phyloP scores from a whole-genome alignment of 2,329 filamentous ascomycete species.

The Colletotrichum tabaci region DNA sequence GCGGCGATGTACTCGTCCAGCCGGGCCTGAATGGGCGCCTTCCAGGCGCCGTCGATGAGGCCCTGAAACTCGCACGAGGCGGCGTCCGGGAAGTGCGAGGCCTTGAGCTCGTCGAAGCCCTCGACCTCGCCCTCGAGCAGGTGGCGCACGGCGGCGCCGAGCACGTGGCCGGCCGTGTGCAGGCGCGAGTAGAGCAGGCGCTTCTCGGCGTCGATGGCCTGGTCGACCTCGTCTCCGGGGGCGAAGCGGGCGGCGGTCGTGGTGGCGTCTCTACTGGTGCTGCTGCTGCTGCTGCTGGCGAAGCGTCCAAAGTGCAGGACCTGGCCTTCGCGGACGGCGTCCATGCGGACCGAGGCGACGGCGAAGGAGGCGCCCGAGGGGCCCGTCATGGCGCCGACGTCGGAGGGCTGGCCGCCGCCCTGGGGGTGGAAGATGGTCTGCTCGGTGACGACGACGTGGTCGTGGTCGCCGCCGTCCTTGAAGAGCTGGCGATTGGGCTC shows the following conservation, averaged over 20 bases:
- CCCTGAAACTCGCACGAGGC: conserved; percentile 79
- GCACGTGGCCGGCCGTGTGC: conserved; percentile 82
- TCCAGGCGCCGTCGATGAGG: conserved; percentile 74
- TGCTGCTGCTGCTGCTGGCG: neutral
- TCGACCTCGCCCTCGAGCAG: conserved; percentile 67
- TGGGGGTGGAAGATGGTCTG: conserved; percentile 83
- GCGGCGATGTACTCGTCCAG: conserved; percentile 71
- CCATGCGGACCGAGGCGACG: conserved; percentile 71
- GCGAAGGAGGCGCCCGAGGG: conserved; percentile 57
- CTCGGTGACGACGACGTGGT: conserved; percentile 72
- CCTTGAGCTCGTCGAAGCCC: conserved; percentile 77
- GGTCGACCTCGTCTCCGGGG: conserved; percentile 62
- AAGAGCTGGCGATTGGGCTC: conserved; percentile 69
- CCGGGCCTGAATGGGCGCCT: conserved; percentile 72
- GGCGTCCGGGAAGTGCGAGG: conserved; percentile 78
- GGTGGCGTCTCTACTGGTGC: neutral
- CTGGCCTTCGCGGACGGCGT: conserved; percentile 62
- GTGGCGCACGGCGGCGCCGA: conserved; percentile 76
- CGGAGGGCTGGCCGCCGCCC: conserved; percentile 81
- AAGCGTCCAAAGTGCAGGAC: conserved; percentile 79
- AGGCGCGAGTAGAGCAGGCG: conserved; percentile 76
- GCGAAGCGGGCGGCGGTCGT: conserved; percentile 51
- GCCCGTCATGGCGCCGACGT: conserved; percentile 70
- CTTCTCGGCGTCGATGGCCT: conserved; percentile 73
- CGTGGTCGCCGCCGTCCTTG: conserved; percentile 66